These are phyloP conservation scores for Colletotrichum tropicicola DNA, from an alignment of 2,329 filamentous ascomycete genomes.

Conservation along the genomic window DNA sequence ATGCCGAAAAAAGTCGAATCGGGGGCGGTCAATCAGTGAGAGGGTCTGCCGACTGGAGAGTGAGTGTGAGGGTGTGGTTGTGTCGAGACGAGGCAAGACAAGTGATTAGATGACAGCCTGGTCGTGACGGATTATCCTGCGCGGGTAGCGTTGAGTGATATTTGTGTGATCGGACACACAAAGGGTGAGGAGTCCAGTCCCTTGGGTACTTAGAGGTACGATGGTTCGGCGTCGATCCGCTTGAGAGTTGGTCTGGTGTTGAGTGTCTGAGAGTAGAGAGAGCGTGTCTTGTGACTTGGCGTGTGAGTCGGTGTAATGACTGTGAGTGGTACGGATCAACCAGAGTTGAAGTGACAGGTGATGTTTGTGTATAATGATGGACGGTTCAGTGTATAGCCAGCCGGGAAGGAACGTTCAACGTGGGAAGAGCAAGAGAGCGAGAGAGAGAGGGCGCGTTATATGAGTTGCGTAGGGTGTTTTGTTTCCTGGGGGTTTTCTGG, in stretches of 20 bases:
- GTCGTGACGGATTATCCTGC: slow-evolving; percentile 15
- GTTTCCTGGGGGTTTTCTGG: not conserved
- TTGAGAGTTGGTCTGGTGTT: not conserved
- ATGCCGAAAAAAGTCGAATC: not conserved
- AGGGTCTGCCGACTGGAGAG: slow-evolving; percentile 12
- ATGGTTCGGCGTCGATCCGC: slow-evolving; percentile 16
- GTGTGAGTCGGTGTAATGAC: slow-evolving; percentile 23
- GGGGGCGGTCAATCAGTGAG: not conserved
- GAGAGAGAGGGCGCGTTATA: not conserved
- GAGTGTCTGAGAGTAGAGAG: slow-evolving; percentile 10
- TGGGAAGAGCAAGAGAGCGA: not conserved
- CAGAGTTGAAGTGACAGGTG: slow-evolving; percentile 9
- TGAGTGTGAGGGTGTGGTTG: not conserved
- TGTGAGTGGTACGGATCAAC: slow-evolving; percentile 13
- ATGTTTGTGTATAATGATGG: slow-evolving; percentile 9
- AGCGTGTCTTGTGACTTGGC: slow-evolving; percentile 12
- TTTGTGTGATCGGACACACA: slow-evolving; percentile 16
- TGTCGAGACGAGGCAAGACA: not conserved
- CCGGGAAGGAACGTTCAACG: slow-evolving; percentile 29
- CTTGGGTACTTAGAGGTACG: not conserved
- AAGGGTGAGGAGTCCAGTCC: slow-evolving; percentile 32
- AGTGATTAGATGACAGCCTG: slow-evolving; percentile 11
- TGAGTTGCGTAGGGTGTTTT: not conserved
- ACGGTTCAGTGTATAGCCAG: slow-evolving; percentile 17
- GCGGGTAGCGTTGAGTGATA: not conserved